These are phyloP conservation scores for Microbotryum lychnidis-dioicae DNA, from an alignment of 1,284 basidiomycete genomes.

Conservation along the genomic window DNA sequence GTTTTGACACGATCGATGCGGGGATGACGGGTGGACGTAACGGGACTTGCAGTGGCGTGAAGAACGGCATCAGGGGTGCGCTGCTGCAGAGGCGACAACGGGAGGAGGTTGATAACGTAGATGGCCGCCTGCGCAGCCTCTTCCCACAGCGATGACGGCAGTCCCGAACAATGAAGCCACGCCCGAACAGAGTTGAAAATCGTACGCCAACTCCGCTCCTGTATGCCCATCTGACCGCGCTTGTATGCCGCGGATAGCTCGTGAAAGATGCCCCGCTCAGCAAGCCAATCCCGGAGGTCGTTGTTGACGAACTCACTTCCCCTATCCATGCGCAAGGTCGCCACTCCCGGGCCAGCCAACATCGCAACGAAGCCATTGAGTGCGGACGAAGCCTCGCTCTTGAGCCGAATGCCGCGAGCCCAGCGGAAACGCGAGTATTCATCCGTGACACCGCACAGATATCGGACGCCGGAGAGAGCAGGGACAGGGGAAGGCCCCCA, in stretches of 20 bases:
- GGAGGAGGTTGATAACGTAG: constrained; percentile 1
- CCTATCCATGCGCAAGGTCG: too few relatives aligned
- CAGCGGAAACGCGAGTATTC: too few relatives aligned
- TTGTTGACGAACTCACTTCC: too few relatives aligned
- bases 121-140: not conserved
- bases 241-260: constrained; percentile 1
- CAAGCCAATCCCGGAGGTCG: too few relatives aligned
- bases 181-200: not conserved
- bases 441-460: too few relatives aligned
- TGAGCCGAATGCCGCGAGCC: too few relatives aligned
- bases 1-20: not conserved
- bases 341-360: too few relatives aligned
- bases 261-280: constrained; percentile 3
- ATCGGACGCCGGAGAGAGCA: too few relatives aligned
- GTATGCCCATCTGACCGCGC: constrained; percentile 8
- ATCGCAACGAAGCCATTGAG: too few relatives aligned
- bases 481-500: too few relatives aligned
- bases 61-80: not conserved
- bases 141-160: constrained; percentile 8
- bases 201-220: too few relatives aligned
- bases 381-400: too few relatives aligned
- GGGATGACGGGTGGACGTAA: not conserved
- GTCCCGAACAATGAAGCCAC: not conserved
- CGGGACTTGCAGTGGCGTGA: not conserved
- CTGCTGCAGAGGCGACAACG: not conserved